Conservation (phyloP, 1,284 basidiomycete species). For the Schizopora paradoxa region DNA sequence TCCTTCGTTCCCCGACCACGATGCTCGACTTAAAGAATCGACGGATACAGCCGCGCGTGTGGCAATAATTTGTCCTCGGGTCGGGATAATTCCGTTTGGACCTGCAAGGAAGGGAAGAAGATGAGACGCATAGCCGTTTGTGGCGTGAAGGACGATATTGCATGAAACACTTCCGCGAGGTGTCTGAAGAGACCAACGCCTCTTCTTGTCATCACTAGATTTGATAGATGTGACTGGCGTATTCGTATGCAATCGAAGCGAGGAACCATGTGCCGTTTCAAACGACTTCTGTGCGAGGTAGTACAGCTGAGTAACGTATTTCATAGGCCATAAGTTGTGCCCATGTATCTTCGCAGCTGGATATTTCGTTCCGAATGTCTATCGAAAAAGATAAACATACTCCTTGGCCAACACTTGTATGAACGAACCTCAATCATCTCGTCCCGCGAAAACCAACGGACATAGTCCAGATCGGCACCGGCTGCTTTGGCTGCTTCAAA, state of each 20-base stretch:
- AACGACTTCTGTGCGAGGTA: constrained; percentile 30
- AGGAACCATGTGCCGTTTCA: constrained; percentile 29
- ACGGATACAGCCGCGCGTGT: constrained; percentile 44
- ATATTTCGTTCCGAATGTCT: constrained; percentile 54
- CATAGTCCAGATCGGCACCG: constrained; percentile 42
- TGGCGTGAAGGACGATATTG: constrained; percentile 68
- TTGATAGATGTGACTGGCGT: constrained; percentile 56
- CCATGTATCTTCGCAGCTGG: constrained; percentile 47
- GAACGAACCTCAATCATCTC: constrained; percentile 46
- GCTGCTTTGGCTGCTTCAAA: constrained; percentile 49
- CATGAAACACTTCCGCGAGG: constrained; percentile 54
- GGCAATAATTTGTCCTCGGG: constrained; percentile 69
- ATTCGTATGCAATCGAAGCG: constrained; percentile 58
- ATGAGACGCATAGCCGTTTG: constrained; percentile 71
- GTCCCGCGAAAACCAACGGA: constrained; percentile 44
- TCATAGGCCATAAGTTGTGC: constrained; percentile 73
- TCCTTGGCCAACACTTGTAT: background rate
- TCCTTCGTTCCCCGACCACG: constrained; percentile 46
- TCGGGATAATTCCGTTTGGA: constrained; percentile 55
- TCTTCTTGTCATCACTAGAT: constrained; percentile 14
- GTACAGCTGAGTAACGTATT: constrained; percentile 65
- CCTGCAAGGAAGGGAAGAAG: constrained; percentile 56
- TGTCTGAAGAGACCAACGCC: constrained; percentile 49
- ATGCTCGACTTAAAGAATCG: constrained; percentile 28
- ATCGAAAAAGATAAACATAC: background rate